Conservation (phyloP, 2,329 filamentous ascomycete genomes). For the Beauveria sp. region DNA sequence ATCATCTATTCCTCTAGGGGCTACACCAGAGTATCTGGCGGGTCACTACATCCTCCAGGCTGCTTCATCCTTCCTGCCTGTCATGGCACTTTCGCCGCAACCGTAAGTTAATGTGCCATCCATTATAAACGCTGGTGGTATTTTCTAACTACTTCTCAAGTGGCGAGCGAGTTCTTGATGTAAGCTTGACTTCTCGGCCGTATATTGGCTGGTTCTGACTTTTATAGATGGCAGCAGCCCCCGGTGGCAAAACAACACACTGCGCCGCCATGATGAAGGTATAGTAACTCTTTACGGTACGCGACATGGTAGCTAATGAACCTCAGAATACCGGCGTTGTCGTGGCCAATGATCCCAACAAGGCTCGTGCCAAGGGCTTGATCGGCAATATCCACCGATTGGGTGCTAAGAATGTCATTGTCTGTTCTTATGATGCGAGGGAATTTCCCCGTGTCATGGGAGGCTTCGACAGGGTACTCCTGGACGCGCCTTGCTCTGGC, state of each 20-base stretch:
- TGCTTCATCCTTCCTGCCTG: conserved; percentile 90
- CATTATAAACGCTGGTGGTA: background rate
- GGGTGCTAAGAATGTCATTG: conserved; percentile 86
- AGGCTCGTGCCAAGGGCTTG: conserved; percentile 86
- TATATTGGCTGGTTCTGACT: background rate
- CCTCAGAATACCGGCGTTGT: conserved; percentile 76
- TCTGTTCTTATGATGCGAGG: conserved; percentile 90
- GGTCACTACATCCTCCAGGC: conserved; percentile 98
- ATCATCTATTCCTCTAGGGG: conserved; percentile 74
- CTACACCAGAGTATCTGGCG: conserved; percentile 93
- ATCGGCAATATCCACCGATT: conserved; percentile 97
- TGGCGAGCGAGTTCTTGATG: conserved; percentile 73
- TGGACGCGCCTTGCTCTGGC: conserved; percentile 92
- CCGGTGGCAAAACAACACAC: conserved; percentile 93
- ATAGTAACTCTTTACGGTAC: background rate
- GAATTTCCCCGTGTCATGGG: conserved; percentile 93
- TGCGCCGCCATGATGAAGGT: conserved; percentile 84
- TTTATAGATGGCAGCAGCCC: conserved; percentile 72
- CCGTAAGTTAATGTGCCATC: conserved; percentile 42
- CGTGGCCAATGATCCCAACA: conserved; percentile 95
- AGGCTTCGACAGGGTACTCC: conserved; percentile 87
- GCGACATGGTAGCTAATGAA: background rate
- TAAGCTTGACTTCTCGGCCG: background rate
- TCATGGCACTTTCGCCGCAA: conserved; percentile 94
- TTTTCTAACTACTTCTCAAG: background rate